A percentile compares a stretch with the other conserved stretches of the same genome.
Evolutionary conservation across 768 basidiomycete genomes (phyloP).

Genomic region (Hirschioporus abietinus): DNA sequence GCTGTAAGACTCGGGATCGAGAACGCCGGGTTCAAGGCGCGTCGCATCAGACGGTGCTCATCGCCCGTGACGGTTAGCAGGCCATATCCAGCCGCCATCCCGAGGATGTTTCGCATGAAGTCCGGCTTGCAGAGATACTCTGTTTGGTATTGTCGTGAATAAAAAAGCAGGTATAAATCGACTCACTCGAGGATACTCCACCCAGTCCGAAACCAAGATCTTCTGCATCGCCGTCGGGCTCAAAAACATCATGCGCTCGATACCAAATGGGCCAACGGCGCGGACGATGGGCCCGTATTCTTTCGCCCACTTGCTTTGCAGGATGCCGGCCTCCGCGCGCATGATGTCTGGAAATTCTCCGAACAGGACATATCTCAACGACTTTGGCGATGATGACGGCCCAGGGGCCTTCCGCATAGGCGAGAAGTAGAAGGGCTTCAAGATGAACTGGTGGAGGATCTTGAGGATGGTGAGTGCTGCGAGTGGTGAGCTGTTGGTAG

Average conservation of each 20-base stretch:
- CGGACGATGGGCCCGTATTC: constrained; percentile 39
- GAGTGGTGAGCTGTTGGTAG: neutral
- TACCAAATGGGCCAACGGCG: constrained; percentile 38
- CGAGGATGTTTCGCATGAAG: constrained; percentile 38
- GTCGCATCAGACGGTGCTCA: constrained; percentile 15
- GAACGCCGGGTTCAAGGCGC: constrained; percentile 16
- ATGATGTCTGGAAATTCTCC: constrained; percentile 38
- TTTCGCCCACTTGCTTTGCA: constrained; percentile 43
- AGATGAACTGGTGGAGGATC: constrained; percentile 23
- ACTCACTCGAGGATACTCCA: constrained; percentile 34
- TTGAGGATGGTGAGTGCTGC: constrained; percentile 7
- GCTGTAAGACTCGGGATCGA: constrained; percentile 21
- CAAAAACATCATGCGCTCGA: constrained; percentile 41
- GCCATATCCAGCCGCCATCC: constrained; percentile 30
- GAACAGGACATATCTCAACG: constrained; percentile 18
- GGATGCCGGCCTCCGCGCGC: constrained; percentile 5
- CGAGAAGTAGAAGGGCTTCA: constrained; percentile 32
- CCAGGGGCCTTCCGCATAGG: constrained; percentile 35
- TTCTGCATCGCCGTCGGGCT: constrained; percentile 40
- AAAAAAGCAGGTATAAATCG: neutral
- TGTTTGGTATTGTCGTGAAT: neutral
- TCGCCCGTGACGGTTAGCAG: constrained; percentile 15
- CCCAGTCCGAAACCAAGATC: constrained; percentile 39
- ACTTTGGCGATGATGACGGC: constrained; percentile 24
- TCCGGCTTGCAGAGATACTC: constrained; percentile 27